These are phyloP conservation scores for Pythium aristosporum DNA, from an alignment of 352 stramenopile genomes.

Conservation along the genomic window DNA sequence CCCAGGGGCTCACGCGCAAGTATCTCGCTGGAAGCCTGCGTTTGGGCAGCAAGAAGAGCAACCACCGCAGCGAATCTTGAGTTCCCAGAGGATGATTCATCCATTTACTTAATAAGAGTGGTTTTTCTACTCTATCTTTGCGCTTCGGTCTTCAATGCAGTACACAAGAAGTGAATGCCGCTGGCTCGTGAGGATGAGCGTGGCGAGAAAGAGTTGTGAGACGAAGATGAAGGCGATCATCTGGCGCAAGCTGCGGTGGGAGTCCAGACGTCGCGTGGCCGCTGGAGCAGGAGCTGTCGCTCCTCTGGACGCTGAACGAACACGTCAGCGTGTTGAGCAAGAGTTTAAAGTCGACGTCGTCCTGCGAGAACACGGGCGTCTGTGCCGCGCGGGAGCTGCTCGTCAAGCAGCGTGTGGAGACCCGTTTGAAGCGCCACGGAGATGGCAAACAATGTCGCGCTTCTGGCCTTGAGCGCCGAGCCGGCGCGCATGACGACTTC, in stretches of 20 bases:
- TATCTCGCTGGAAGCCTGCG: no score
- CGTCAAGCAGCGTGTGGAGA: conserved; percentile 72
- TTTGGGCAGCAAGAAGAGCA: no score
- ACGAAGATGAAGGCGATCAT: conserved; percentile 86
- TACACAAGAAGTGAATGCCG: no score
- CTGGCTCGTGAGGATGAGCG: conserved; percentile 61
- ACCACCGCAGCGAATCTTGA: no score
- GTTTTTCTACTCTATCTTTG: no score
- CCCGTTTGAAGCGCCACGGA: conserved; percentile 67
- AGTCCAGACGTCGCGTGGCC: conserved; percentile 33
- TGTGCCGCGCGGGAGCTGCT: conserved; percentile 56
- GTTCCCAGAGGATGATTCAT: no score
- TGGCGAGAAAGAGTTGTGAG: conserved; percentile 79
- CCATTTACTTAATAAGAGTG: no score
- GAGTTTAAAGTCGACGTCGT: conserved; percentile 80
- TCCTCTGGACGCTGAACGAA: conserved; percentile 61
- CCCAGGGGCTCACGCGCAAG: no score
- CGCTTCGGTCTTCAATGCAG: no score
- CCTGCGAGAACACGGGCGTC: conserved; percentile 60
- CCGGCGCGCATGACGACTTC: conserved; percentile 83
- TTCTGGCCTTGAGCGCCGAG: conserved; percentile 72
- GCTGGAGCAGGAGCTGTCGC: conserved; percentile 35
- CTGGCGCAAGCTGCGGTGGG: conserved; percentile 70
- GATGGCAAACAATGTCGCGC: conserved; percentile 73
- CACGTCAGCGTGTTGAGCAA: conserved; percentile 83